Percentiles rank a stretch among this genome's conserved stretches.
phyloP scores from a whole-genome alignment of 2,329 filamentous ascomycete species.

The Monilinia vaccinii-corymbosi region DNA sequence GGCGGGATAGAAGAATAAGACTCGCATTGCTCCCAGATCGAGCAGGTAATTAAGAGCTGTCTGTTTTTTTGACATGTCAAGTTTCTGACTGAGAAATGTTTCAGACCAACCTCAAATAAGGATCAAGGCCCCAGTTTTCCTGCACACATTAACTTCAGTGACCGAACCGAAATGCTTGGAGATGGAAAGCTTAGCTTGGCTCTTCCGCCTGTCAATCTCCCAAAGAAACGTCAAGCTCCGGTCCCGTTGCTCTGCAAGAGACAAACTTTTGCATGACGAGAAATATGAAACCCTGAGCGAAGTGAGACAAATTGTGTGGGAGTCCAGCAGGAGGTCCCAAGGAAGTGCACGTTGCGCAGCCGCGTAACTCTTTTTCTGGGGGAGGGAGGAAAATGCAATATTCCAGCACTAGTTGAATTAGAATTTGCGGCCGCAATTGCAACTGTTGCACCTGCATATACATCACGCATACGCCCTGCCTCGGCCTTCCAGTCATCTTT shows the following conservation, averaged over 20 bases:
- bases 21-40: slow-evolving; percentile 10
- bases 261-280: too few species aligned
- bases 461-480: slow-evolving; percentile 3
- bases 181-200: slow-evolving; percentile 2
- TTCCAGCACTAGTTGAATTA: slow-evolving; percentile 3
- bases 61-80: slow-evolving; percentile 5
- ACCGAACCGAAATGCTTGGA: not conserved
- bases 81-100: slow-evolving; percentile 7
- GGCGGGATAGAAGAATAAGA: too few species aligned
- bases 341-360: not conserved
- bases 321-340: too few species aligned
- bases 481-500: slow-evolving; percentile 6
- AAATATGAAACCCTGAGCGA: slow-evolving; percentile 4
- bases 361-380: not conserved
- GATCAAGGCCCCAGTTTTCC: slow-evolving; percentile 6
- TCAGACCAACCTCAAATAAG: slow-evolving; percentile 11
- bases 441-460: slow-evolving; percentile 2
- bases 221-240: not conserved
- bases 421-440: slow-evolving; percentile 5
- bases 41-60: slow-evolving; percentile 11
- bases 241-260: too few species aligned
- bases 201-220: not conserved
- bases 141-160: slow-evolving; percentile 5
- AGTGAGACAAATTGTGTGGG: not conserved
- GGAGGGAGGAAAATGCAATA: not conserved